Percentiles rank a stretch among this genome's conserved stretches.
Conservation (phyloP, 768 basidiomycete species). For the Leccinum subgranulosum region DNA sequence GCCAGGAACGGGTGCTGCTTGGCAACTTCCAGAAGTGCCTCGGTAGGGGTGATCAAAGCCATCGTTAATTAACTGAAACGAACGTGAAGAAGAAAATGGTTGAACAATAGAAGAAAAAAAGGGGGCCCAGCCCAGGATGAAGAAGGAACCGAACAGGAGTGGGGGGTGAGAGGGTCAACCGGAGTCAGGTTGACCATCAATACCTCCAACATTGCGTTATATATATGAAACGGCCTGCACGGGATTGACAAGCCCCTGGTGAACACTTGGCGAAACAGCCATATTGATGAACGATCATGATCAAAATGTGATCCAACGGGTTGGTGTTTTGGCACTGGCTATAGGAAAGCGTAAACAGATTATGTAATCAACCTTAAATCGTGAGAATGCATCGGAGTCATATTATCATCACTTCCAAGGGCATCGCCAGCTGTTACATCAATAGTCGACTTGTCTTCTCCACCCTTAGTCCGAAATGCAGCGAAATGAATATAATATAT, state of each 20-base stretch:
- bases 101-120: background rate
- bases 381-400: no score
- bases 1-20: slow-evolving; percentile 25
- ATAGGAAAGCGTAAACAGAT: no score
- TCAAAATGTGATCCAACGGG: background rate
- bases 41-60: slow-evolving; percentile 26
- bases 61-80: slow-evolving; percentile 10
- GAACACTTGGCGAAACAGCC: slow-evolving; percentile 3
- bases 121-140: slow-evolving; percentile 18
- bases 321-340: background rate
- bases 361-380: no score
- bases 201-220: slow-evolving; percentile 1
- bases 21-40: slow-evolving; percentile 31
- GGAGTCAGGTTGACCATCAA: background rate
- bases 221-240: slow-evolving; percentile 11
- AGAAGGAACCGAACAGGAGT: background rate
- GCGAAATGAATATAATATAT: background rate
- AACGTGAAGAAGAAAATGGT: background rate
- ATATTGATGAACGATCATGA: background rate
- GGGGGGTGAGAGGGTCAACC: slow-evolving; percentile 10
- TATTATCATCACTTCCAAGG: no score
- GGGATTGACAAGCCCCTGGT: background rate
- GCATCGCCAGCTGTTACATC: no score
- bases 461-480: background rate
- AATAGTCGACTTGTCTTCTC: no score